Conservation (phyloP, 2,329 filamentous ascomycete genomes). For the Neopestalotiopsis rosae region DNA sequence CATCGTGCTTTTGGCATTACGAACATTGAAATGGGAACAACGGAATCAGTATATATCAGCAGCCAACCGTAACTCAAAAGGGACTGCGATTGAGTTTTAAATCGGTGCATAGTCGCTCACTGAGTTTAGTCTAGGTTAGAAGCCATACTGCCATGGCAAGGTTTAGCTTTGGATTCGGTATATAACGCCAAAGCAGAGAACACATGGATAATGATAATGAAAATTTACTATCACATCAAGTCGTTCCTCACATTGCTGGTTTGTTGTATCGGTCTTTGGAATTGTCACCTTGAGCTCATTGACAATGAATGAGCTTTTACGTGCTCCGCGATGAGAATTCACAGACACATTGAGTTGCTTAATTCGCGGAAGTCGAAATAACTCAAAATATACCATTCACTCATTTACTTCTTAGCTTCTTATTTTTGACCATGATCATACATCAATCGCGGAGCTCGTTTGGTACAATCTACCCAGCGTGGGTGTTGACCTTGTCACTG, state of each 20-base stretch:
- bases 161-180: background rate
- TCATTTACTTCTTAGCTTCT: too few species aligned
- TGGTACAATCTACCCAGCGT: background rate
- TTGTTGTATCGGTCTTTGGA: background rate
- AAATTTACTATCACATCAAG: background rate
- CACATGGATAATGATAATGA: constrained; percentile 19
- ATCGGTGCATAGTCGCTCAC: constrained; percentile 1
- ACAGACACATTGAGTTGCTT: background rate
- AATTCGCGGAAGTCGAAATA: too few species aligned
- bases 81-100: background rate
- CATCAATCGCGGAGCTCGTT: too few species aligned
- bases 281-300: background rate
- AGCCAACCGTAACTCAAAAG: background rate
- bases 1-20: background rate
- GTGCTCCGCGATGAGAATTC: background rate
- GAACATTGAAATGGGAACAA: background rate
- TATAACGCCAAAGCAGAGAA: constrained; percentile 3
- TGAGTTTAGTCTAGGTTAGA: background rate
- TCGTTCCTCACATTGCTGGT: too few species aligned
- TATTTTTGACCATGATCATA: too few species aligned
- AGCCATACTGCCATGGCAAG: background rate
- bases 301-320: background rate
- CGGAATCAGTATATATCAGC: background rate
- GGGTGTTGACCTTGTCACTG: background rate
- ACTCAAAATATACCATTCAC: too few species aligned